Evolutionary conservation across 2,329 filamentous ascomycete genomes (phyloP), one percentile per base, ranked within the genome.

Genomic region (Peltaster fructicola): DNA sequence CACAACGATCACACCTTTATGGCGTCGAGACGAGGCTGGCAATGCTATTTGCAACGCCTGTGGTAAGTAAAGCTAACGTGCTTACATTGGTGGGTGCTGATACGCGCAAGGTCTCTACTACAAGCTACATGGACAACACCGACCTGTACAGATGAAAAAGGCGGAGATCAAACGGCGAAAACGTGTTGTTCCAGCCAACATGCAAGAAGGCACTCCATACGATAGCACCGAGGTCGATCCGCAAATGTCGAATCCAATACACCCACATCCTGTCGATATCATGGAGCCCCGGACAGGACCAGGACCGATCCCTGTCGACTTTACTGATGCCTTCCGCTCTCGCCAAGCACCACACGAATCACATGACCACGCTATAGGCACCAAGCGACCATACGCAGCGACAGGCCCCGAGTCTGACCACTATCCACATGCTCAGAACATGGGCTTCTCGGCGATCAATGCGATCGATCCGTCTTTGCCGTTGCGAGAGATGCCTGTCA

Each of bases 11-110:
- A 98, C 88, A 20, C 88, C 88, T 8, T 61, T 98, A 8, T 98
- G 88, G 88, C 68, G 88, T 44, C 68, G 88, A 41, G 88, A 95
- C 46, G 85, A 92, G 51, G 73, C 74, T 39, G 88, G 88, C 2
- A 84, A 93, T 53, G 91, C 85, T 4, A 98, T 98, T 35, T 98
- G 88, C 58, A 98, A 98, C 52, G 88, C 88, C 25, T 98, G 88
- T 57, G 88, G 82, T 91, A 65, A 48, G 74, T 22, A 6, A 20
- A 24, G 16, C n/a, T 27, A 24, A 14, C 12, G 17, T 10, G 8
- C 17, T 24, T 8, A 28, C 12, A 14, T 17, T 9, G 8, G 8
- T 15, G n/a, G n/a, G 5, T 21, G 23, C 17, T 27, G 27, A 37
- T 43, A 20, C 41, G 23, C 23, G 20, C 14, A 37, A 92, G 82